Conservation (phyloP, 331 rosid species). For the Quercus tomentella region DNA sequence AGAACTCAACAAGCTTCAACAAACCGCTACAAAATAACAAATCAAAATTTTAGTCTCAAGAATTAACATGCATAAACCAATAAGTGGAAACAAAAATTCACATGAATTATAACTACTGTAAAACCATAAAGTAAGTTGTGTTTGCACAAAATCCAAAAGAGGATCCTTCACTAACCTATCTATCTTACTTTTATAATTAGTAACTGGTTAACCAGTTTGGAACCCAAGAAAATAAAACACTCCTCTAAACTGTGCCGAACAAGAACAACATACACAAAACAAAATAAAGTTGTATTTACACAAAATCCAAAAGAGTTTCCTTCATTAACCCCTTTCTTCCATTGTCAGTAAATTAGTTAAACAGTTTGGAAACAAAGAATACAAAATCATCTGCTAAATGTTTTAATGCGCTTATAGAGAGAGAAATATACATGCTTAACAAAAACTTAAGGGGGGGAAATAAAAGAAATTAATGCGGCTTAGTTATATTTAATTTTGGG, state of each 20-base stretch:
- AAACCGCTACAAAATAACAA: conserved; percentile 1
- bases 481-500: not conserved
- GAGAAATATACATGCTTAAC: not conserved
- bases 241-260: too few species aligned
- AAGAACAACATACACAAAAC: too few species aligned
- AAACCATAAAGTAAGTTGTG: not conserved
- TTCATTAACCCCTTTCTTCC: not conserved
- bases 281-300: too few species aligned
- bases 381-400: not conserved
- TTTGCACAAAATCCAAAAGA: not conserved
- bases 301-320: too few species aligned
- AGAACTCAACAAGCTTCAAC: not conserved
- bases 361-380: not conserved
- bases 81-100: not conserved
- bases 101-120: not conserved
- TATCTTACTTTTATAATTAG: too few species aligned
- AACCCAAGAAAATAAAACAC: too few species aligned
- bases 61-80: not conserved
- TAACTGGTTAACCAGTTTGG: too few species aligned
- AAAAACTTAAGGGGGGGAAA: not conserved
- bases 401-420: too few species aligned
- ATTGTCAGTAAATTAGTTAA: not conserved
- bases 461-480: not conserved
- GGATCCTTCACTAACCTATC: not conserved
- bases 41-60: not conserved